Evolutionary conservation across 768 basidiomycete genomes (phyloP), one percentile per base, ranked within the genome.

Genomic region (Tulasnella sp.): DNA sequence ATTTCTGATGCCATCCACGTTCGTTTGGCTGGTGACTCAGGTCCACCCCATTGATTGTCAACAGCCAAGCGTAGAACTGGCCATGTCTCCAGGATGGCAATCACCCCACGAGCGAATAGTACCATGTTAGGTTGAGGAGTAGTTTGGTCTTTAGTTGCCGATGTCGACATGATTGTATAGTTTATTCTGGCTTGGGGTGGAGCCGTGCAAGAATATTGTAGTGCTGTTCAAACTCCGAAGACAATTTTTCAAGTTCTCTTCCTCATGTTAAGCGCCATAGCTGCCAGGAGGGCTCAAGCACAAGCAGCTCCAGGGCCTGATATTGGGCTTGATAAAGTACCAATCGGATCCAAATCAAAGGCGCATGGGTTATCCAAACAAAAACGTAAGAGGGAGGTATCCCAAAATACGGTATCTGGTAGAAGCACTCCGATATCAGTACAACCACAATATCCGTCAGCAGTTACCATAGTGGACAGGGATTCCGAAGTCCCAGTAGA

Each of bases 11-110:
- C 85, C 15, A 95, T 72, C 86, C 88, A 92, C 19, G 77, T 83
- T 40, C 81, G 78, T 67, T 93, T 95, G 49, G 74, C 68, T 4
- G 64, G 61, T 8, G 75, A 74, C 24, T 77, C 76, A 16, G 82
- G 75, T 3, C 90, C 90, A 24, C 91, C 92, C 90, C 90, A 93
- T 56, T 70, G 67, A 59, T 90, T 77, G 56, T 83, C 77, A 32
- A 96, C 78, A 29, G 91, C 92, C 60, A 93, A 69, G 35, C 82
- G 80, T 24, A 96, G 75, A 2, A 81, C 86, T 39, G 85, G 76
- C 92, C 92, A 98, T 49, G 81, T 68, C 10, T 74, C 72, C 43
- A 98, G 74, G 47, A 90, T 75, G 22, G 90, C 80, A 53, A 93
- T 73, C 3, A 84, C 77, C 2, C 89, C 88, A 19, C 89, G 79